Percentiles rank a stretch among this genome's conserved stretches.
Evolutionary conservation across 148 eudicot species (phyloP).

Genomic region (Rhododendron henanense): DNA sequence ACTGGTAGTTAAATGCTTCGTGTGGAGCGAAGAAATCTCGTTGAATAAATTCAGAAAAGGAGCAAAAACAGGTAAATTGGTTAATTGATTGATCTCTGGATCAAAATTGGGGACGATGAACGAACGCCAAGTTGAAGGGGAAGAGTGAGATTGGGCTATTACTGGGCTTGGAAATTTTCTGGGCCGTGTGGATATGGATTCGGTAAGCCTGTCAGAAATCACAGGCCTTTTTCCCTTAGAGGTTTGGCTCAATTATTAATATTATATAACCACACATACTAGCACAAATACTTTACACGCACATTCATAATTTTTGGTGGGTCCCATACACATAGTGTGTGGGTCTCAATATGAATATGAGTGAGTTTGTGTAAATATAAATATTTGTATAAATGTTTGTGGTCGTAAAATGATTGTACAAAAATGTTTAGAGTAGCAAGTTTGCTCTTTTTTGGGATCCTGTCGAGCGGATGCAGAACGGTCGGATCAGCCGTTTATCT

Average conservation of each 20-base stretch:
- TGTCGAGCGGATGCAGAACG: no score
- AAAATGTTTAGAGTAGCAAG: no score
- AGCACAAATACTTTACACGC: no score
- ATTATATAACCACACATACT: no score
- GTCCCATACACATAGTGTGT: no score
- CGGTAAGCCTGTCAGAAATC: not conserved
- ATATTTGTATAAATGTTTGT: no score
- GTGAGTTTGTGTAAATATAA: no score
- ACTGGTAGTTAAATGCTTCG: not conserved
- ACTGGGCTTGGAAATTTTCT: not conserved
- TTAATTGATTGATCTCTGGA: not conserved
- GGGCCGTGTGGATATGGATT: not conserved
- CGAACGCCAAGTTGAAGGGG: not conserved
- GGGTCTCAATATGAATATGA: no score
- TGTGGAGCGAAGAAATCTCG: not conserved
- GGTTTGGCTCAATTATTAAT: not conserved
- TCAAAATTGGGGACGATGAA: not conserved
- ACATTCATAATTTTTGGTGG: no score
- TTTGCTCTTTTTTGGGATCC: no score
- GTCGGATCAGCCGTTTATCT: no score
- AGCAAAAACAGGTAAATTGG: not conserved
- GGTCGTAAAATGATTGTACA: no score
- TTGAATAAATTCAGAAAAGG: not conserved
- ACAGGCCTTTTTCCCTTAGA: not conserved
- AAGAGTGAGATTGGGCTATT: not conserved